A percentile compares a stretch with the other conserved stretches of the same genome.
These are phyloP conservation scores for Monosporascus sp. DNA, from an alignment of 2,329 filamentous ascomycete species.

Conservation along the genomic window DNA sequence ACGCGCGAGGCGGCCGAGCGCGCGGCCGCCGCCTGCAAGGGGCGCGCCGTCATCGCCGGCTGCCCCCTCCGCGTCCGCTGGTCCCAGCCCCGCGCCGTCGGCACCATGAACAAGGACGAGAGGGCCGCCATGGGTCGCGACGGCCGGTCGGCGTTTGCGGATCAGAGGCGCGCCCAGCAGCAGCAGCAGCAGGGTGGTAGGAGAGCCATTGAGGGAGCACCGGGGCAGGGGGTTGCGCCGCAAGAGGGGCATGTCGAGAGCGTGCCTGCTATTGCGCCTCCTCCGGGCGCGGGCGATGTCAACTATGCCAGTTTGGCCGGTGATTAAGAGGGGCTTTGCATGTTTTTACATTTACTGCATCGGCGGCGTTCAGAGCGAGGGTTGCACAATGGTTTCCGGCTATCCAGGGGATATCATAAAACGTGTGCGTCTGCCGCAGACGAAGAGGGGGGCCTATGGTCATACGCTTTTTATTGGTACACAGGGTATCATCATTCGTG, in stretches of 20 bases:
- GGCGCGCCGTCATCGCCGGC: constrained; percentile 82
- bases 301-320: constrained; percentile 83
- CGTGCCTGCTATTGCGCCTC: constrained; percentile 58
- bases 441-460: constrained; percentile 6
- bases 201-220: constrained; percentile 27
- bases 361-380: constrained; percentile 26
- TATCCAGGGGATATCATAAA: constrained; percentile 8
- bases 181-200: constrained; percentile 26
- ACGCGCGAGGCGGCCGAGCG: constrained; percentile 78
- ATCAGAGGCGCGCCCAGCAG: constrained; percentile 36
- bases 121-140: constrained; percentile 76
- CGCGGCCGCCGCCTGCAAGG: constrained; percentile 79
- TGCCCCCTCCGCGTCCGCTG: constrained; percentile 87
- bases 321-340: constrained; percentile 48
- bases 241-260: constrained; percentile 26
- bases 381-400: constrained; percentile 19
- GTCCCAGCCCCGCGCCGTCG: constrained; percentile 87
- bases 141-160: constrained; percentile 54
- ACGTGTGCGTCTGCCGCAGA: constrained; percentile 3
- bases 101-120: constrained; percentile 85
- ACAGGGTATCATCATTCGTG: constrained; percentile 15
- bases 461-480: constrained; percentile 14
- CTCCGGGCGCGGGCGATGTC: constrained; percentile 72
- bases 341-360: constrained; percentile 16
- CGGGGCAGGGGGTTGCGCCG: constrained; percentile 19